A percentile compares a stretch with the other conserved stretches of the same genome.
phyloP scores from a whole-genome alignment of 1,284 basidiomycete species.

The Puccinia triticina region DNA sequence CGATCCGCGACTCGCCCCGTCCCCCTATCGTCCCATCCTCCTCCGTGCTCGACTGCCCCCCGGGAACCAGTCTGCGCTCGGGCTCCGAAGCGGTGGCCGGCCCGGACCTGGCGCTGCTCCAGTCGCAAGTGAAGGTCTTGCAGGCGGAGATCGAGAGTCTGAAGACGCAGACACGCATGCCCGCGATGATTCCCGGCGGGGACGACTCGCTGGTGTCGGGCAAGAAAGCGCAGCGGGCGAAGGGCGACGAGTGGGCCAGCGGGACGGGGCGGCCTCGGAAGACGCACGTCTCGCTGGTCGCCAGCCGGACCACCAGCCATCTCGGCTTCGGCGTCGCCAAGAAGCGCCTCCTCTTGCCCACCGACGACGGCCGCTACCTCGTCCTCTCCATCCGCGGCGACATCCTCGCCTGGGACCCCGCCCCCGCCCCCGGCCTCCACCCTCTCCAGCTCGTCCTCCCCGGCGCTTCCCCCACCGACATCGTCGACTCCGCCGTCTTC shows the following conservation, averaged over 20 bases:
- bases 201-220: not conserved
- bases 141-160: conserved; percentile 33
- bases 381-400: conserved; percentile 43
- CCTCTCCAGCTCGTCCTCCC: conserved; percentile 24
- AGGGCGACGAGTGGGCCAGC: not conserved
- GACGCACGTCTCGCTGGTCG: not conserved
- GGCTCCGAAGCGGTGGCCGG: not conserved
- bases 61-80: not conserved
- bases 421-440: not conserved
- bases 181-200: no score
- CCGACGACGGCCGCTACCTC: conserved; percentile 21
- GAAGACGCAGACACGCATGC: conserved; percentile 14
- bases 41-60: not conserved
- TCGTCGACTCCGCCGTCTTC: conserved; percentile 46
- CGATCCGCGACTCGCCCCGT: not conserved
- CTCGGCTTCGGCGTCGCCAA: conserved; percentile 38
- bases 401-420: conserved; percentile 36
- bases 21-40: not conserved
- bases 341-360: conserved; percentile 37
- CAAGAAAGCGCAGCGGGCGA: not conserved
- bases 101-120: not conserved
- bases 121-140: conserved; percentile 15
- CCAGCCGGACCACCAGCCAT: conserved; percentile 4
- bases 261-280: not conserved
- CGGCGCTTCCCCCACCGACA: conserved; percentile 39